phyloP scores from a whole-genome alignment of 306 rosid genomes.

The Trifolium repens region DNA sequence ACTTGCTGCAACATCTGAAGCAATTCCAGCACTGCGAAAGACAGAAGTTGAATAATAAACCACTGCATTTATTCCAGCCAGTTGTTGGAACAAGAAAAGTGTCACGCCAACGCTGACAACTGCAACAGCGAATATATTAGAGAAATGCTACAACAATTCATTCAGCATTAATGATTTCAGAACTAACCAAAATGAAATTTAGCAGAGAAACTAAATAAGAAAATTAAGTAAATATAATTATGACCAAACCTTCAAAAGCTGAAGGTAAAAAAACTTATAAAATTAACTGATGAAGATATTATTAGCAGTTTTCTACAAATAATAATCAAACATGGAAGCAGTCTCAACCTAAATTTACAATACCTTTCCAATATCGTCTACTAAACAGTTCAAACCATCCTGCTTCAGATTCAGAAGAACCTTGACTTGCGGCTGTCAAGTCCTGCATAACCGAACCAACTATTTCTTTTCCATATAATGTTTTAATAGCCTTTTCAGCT shows the following conservation, averaged over 20 bases:
- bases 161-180: background rate
- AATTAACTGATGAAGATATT: slow-evolving; percentile 14
- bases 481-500: slow-evolving; percentile 74
- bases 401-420: slow-evolving; percentile 86
- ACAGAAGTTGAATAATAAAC: slow-evolving; percentile 94
- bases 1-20: slow-evolving; percentile 98
- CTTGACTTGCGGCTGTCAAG: slow-evolving; percentile 59
- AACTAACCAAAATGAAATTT: background rate
- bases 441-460: slow-evolving; percentile 68
- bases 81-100: slow-evolving; percentile 89
- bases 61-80: slow-evolving; percentile 97
- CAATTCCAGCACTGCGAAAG: slow-evolving; percentile 89
- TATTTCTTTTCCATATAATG: slow-evolving; percentile 80
- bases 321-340: background rate
- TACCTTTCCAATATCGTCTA: slow-evolving; percentile 85
- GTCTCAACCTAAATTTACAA: background rate
- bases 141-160: slow-evolving; percentile 25
- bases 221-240: no score
- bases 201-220: background rate
- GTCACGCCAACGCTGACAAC: slow-evolving; percentile 90
- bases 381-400: slow-evolving; percentile 91
- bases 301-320: background rate
- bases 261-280: background rate
- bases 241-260: background rate
- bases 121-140: slow-evolving; percentile 51